Evolutionary conservation across 2,329 filamentous ascomycete species (phyloP).

Genomic region (Colletotrichum karsti): DNA sequence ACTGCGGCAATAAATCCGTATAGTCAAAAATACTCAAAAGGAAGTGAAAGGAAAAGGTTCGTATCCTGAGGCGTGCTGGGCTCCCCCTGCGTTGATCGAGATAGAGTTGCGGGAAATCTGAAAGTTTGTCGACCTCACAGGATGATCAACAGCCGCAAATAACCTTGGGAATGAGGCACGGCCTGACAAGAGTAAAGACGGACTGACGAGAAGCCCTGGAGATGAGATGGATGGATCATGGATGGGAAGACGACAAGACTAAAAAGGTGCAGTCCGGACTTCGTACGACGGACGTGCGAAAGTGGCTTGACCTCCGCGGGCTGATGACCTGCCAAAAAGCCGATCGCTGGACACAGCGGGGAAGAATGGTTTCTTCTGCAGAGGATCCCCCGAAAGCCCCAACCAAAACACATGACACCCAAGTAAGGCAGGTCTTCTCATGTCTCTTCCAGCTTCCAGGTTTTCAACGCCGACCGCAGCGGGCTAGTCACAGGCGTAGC

Average conservation of each 20-base stretch:
- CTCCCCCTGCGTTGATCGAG: conserved; percentile 9
- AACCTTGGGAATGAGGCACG: neutral
- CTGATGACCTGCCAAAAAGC: conserved; percentile 16
- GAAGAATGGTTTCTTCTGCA: conserved; percentile 9
- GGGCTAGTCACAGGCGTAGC: neutral
- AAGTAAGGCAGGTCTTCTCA: no score
- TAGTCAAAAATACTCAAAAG: no score
- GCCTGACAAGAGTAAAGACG: neutral
- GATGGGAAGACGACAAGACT: neutral
- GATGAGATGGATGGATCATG: neutral
- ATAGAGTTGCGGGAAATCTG: conserved; percentile 23
- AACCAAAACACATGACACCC: no score
- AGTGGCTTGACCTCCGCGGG: neutral
- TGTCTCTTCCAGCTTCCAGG: conserved; percentile 5
- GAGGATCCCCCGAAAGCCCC: neutral
- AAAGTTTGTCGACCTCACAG: neutral
- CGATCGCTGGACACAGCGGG: conserved; percentile 9
- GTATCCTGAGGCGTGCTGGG: neutral
- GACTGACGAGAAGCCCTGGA: neutral
- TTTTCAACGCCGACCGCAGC: neutral
- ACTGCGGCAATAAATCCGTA: no score
- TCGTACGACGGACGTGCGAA: neutral
- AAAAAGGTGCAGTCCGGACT: neutral
- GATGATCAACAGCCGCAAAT: neutral
- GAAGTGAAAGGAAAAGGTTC: neutral